These are phyloP conservation scores for Chaetomium tenue DNA, from an alignment of 495 filamentous ascomycete genomes.

Conservation along the genomic window DNA sequence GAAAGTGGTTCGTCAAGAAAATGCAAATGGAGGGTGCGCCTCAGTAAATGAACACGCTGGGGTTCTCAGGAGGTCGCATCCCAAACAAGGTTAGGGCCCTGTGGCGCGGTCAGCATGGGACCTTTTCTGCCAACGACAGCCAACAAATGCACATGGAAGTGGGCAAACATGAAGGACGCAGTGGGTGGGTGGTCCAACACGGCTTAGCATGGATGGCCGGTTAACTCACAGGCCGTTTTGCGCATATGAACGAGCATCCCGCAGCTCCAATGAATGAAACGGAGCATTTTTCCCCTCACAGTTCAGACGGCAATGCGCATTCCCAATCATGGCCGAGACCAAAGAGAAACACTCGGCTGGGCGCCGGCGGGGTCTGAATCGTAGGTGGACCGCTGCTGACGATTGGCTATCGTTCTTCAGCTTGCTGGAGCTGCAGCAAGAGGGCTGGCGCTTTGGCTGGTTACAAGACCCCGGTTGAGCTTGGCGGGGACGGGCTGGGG, in stretches of 20 bases:
- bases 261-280: constrained; percentile 9
- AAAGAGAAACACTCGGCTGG: constrained; percentile 23
- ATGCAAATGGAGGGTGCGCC: constrained; percentile 11
- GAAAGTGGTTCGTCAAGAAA: constrained; percentile 6
- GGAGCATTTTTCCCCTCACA: neutral
- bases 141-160: neutral
- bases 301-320: neutral
- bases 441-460: constrained; percentile 20
- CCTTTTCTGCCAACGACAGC: constrained; percentile 8
- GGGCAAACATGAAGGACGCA: no score
- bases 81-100: constrained; percentile 33
- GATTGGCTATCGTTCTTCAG: constrained; percentile 20
- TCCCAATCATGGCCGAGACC: constrained; percentile 14
- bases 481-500: constrained; percentile 22
- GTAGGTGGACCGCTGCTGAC: constrained; percentile 16
- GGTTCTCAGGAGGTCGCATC: constrained; percentile 35
- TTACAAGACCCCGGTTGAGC: constrained; percentile 20
- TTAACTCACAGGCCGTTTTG: no score
- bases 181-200: no score
- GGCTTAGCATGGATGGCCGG: no score
- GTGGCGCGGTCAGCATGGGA: constrained; percentile 28
- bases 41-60: constrained; percentile 24
- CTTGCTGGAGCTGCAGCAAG: neutral
- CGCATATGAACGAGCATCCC: no score
- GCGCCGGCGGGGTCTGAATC: constrained; percentile 17